Evolutionary conservation across 2,329 filamentous ascomycete genomes (phyloP).

Genomic region (Phialophora tarda): DNA sequence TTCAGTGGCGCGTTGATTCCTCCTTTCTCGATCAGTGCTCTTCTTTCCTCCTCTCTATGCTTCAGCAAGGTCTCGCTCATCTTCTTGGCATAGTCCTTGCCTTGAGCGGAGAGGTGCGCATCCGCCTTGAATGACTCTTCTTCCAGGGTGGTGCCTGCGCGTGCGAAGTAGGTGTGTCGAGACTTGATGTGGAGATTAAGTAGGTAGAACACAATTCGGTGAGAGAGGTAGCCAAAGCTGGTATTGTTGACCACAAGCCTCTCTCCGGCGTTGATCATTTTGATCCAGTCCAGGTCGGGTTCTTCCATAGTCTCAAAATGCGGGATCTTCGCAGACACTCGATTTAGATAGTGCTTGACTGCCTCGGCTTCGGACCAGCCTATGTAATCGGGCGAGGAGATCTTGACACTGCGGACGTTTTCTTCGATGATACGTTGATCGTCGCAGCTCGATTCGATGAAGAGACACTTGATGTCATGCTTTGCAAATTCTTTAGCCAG

Average conservation of each 20-base stretch:
- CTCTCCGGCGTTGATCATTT: conserved; percentile 98
- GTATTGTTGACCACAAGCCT: conserved; percentile 96
- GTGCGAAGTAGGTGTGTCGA: conserved; percentile 38
- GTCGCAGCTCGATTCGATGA: conserved; percentile 94
- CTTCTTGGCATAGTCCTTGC: conserved; percentile 77
- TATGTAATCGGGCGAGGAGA: conserved; percentile 93
- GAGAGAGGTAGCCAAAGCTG: conserved; percentile 93
- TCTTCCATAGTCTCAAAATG: conserved; percentile 98
- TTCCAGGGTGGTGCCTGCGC: conserved; percentile 80
- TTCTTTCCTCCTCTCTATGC: conserved; percentile 81
- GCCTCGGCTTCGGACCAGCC: conserved; percentile 92
- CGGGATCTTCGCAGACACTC: conserved; percentile 91
- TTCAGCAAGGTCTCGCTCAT: conserved; percentile 84
- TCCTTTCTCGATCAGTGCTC: conserved; percentile 69
- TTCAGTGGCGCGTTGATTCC: conserved; percentile 73
- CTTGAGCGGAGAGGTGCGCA: conserved; percentile 79
- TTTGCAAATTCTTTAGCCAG: conserved; percentile 97
- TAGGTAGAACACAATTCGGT: conserved; percentile 97
- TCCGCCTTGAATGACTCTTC: conserved; percentile 93
- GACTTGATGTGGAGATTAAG: conserved; percentile 97
- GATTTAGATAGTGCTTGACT: conserved; percentile 84
- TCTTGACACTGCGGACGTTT: conserved; percentile 96
- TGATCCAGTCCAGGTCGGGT: conserved; percentile 92
- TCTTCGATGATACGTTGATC: conserved; percentile 93
- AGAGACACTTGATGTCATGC: conserved; percentile 94